Percentiles rank a stretch among this genome's conserved stretches.
phyloP scores from a whole-genome alignment of 495 filamentous ascomycete genomes.

The Penicillium pulvis region DNA sequence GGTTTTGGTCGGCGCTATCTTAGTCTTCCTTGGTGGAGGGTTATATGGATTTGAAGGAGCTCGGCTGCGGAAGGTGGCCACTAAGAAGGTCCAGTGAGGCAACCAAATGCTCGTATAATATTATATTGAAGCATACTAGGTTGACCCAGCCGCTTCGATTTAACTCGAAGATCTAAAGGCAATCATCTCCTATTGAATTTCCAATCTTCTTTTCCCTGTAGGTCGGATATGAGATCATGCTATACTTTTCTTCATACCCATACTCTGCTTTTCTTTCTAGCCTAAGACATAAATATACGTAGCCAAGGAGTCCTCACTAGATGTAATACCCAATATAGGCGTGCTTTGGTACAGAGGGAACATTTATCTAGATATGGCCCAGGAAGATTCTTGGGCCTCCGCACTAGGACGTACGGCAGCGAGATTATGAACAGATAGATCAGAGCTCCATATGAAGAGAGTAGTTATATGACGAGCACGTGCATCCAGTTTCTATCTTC shows the following conservation, averaged over 20 bases:
- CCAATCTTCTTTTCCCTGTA: too few species aligned
- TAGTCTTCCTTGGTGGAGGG: constrained; percentile 87
- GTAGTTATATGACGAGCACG: constrained; percentile 21
- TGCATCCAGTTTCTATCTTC: constrained; percentile 15
- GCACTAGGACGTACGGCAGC: not conserved
- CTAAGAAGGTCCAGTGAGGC: constrained; percentile 25
- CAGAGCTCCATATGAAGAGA: constrained; percentile 10
- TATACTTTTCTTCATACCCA: too few species aligned
- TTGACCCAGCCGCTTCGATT: not conserved
- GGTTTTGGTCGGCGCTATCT: constrained; percentile 74
- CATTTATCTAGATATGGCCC: too few species aligned
- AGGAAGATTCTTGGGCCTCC: too few species aligned
- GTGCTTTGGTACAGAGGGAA: too few species aligned
- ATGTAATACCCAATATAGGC: too few species aligned
- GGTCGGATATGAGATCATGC: too few species aligned
- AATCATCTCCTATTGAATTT: not conserved
- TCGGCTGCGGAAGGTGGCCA: constrained; percentile 31
- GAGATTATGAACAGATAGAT: not conserved
- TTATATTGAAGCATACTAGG: not conserved
- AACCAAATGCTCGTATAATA: constrained; percentile 24
- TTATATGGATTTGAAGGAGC: constrained; percentile 80
- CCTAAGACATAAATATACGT: too few species aligned
- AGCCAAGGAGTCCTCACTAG: too few species aligned
- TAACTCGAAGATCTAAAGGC: not conserved
- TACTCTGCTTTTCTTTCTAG: too few species aligned